These are phyloP conservation scores for Annulohypoxylon stygium DNA, from an alignment of 495 filamentous ascomycete genomes.

Conservation along the genomic window DNA sequence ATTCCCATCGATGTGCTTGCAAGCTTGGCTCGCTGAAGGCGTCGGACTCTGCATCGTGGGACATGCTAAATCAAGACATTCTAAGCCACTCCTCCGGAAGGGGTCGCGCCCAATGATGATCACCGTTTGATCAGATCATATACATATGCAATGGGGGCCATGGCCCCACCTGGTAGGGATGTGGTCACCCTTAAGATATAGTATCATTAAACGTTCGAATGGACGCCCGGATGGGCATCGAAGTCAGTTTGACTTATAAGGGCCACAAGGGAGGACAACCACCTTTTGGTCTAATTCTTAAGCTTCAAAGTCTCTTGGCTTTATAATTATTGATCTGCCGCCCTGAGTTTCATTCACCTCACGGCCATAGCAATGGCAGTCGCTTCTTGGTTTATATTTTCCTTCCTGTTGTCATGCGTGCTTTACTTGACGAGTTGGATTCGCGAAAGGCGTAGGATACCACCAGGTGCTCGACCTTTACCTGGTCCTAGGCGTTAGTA, in stretches of 20 bases:
- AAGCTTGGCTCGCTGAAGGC: neutral
- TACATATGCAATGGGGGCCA: constrained; percentile 20
- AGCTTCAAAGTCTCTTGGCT: constrained; percentile 21
- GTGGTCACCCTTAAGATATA: constrained; percentile 13
- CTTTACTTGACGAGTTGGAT: constrained; percentile 36
- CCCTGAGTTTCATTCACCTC: constrained; percentile 1
- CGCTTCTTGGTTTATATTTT: constrained; percentile 33
- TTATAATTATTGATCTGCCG: constrained; percentile 5
- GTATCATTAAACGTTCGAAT: constrained; percentile 22
- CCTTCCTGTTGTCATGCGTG: constrained; percentile 27
- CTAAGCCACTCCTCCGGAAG: constrained; percentile 34
- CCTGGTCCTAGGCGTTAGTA: constrained; percentile 54
- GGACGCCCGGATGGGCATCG: neutral
- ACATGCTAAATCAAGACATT: constrained; percentile 36
- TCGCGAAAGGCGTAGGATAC: constrained; percentile 34
- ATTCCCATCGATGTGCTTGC: constrained; percentile 14
- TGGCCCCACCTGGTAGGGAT: constrained; percentile 26
- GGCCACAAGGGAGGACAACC: constrained; percentile 7
- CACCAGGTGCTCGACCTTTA: constrained; percentile 43
- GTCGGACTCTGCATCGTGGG: constrained; percentile 37
- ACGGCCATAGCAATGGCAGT: constrained; percentile 37
- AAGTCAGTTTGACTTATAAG: constrained; percentile 36
- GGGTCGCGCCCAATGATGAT: constrained; percentile 2
- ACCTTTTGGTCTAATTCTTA: constrained; percentile 8
- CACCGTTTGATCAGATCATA: constrained; percentile 26